Conservation (phyloP, 495 filamentous ascomycete genomes). For the Parathielavia hyrcaniae region DNA sequence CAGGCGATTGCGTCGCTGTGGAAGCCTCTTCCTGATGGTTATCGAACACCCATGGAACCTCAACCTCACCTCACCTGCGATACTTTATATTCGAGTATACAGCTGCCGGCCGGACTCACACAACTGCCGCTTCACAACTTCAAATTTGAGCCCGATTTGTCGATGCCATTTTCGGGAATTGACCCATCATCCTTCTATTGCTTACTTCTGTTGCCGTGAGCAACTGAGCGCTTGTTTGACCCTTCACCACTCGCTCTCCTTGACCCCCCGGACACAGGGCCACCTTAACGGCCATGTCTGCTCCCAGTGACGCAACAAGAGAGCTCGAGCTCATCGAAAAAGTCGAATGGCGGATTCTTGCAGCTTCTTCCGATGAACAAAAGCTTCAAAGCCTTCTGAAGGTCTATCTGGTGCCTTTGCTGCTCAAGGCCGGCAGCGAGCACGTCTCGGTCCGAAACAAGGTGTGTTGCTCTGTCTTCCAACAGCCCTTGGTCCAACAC, state of each 20-base stretch:
- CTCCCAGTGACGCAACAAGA: slow-evolving; percentile 50
- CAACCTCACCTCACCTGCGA: neutral
- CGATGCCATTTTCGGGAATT: no score
- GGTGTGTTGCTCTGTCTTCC: slow-evolving; percentile 35
- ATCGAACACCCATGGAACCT: neutral
- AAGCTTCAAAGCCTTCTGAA: slow-evolving; percentile 72
- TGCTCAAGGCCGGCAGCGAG: slow-evolving; percentile 79
- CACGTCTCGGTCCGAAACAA: slow-evolving; percentile 78
- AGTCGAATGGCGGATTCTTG: slow-evolving; percentile 84
- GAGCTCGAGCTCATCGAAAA: slow-evolving; percentile 85
- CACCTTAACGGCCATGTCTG: slow-evolving; percentile 19
- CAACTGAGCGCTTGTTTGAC: no score
- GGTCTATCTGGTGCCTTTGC: slow-evolving; percentile 70
- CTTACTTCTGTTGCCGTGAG: no score
- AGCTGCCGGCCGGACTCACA: no score
- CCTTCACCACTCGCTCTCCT: no score
- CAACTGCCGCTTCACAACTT: no score
- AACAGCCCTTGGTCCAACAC: neutral
- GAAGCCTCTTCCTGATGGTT: neutral
- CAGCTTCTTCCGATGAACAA: slow-evolving; percentile 67
- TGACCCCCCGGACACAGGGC: neutral
- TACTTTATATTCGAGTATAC: no score
- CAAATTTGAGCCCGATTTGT: no score
- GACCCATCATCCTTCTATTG: no score
- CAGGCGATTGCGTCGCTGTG: slow-evolving; percentile 4